These are phyloP conservation scores for Talaromyces stipitatus DNA, from an alignment of 495 filamentous ascomycete genomes.

Conservation along the genomic window DNA sequence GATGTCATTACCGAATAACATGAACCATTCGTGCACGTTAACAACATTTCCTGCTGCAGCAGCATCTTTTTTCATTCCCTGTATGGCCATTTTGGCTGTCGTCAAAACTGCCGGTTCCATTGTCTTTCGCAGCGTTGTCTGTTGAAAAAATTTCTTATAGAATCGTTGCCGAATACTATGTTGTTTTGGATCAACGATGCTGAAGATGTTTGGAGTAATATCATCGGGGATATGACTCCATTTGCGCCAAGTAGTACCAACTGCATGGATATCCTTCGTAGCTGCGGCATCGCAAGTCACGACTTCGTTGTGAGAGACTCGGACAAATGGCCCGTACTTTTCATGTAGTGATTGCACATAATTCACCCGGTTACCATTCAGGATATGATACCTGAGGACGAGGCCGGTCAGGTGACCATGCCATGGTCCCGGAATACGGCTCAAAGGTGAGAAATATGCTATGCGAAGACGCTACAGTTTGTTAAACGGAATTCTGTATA, in stretches of 20 bases:
- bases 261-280: neutral
- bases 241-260: neutral
- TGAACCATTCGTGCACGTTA: neutral
- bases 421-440: neutral
- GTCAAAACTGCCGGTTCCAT: neutral
- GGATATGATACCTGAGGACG: neutral
- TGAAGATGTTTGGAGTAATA: neutral
- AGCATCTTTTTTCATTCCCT: neutral
- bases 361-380: neutral
- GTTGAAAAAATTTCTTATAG: neutral
- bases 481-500: no score
- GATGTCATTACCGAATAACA: neutral
- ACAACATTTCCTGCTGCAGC: neutral
- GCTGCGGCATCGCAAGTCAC: neutral
- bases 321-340: conserved; percentile 40
- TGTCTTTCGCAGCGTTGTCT: neutral
- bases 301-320: conserved; percentile 43
- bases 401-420: neutral
- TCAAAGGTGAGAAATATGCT: neutral
- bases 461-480: neutral
- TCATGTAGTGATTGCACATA: conserved; percentile 13
- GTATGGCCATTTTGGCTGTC: neutral
- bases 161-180: neutral
- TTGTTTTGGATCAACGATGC: neutral
- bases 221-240: neutral